These are phyloP conservation scores for Alternaria triticimaculans DNA, from an alignment of 2,329 filamentous ascomycete genomes.

Conservation along the genomic window DNA sequence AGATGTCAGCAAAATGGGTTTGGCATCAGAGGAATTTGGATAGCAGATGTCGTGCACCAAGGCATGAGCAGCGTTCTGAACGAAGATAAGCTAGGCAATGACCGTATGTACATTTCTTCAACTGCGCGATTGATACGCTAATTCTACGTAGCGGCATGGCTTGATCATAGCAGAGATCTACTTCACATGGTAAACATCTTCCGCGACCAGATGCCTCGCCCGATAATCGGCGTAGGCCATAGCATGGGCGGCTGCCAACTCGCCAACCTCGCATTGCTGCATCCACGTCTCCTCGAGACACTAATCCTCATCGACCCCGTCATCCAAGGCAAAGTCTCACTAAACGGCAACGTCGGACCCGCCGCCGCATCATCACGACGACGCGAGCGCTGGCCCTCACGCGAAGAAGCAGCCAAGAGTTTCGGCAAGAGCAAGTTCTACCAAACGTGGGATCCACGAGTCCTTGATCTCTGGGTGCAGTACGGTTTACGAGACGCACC, in stretches of 20 bases:
- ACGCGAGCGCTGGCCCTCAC: constrained; percentile 82
- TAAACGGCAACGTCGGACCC: constrained; percentile 50
- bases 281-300: constrained; percentile 79
- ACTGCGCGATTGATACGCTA: not conserved
- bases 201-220: constrained; percentile 77
- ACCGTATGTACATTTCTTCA: constrained; percentile 66
- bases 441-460: constrained; percentile 79
- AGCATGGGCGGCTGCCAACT: constrained; percentile 84
- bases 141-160: constrained; percentile 71
- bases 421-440: constrained; percentile 80
- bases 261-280: constrained; percentile 73
- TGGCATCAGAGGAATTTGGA: constrained; percentile 83
- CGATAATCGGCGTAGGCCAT: constrained; percentile 84
- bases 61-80: constrained; percentile 81
- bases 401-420: constrained; percentile 68
- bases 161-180: constrained; percentile 84
- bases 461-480: constrained; percentile 74
- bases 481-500: constrained; percentile 79
- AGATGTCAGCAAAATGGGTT: constrained; percentile 66
- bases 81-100: constrained; percentile 77
- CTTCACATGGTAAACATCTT: constrained; percentile 86
- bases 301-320: constrained; percentile 86
- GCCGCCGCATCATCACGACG: constrained; percentile 72
- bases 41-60: constrained; percentile 86
- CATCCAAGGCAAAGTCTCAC: constrained; percentile 62